A percentile compares a stretch with the other conserved stretches of the same genome.
Evolutionary conservation across 2,329 filamentous ascomycete species (phyloP).

Genomic region (Aspergillus unguis): DNA sequence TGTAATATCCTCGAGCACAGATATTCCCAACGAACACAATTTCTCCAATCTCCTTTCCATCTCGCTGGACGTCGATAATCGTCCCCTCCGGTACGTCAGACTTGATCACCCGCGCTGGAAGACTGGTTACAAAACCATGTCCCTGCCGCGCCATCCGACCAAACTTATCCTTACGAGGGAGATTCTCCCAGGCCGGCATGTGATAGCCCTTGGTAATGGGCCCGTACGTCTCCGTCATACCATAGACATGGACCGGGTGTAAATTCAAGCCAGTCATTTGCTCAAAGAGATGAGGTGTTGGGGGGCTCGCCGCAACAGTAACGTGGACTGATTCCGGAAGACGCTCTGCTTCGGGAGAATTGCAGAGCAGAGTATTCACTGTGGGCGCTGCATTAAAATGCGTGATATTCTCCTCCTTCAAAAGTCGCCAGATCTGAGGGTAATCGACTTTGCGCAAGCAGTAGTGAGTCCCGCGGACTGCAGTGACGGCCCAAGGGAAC

Average conservation of each 20-base stretch:
- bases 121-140: slow-evolving; percentile 80
- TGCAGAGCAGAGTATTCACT: slow-evolving; percentile 90
- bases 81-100: slow-evolving; percentile 65
- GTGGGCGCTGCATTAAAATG: slow-evolving; percentile 97
- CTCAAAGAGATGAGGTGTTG: slow-evolving; percentile 85
- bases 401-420: slow-evolving; percentile 83
- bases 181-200: slow-evolving; percentile 75
- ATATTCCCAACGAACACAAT: slow-evolving; percentile 90
- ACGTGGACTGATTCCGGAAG: slow-evolving; percentile 73
- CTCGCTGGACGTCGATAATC: slow-evolving; percentile 63
- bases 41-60: slow-evolving; percentile 75
- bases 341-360: slow-evolving; percentile 67
- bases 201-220: slow-evolving; percentile 93
- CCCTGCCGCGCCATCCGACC: slow-evolving; percentile 90
- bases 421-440: slow-evolving; percentile 79
- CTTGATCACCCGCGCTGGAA: slow-evolving; percentile 80
- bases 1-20: slow-evolving; percentile 87
- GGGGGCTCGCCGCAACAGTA: slow-evolving; percentile 88
- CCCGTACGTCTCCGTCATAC: slow-evolving; percentile 82
- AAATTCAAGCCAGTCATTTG: slow-evolving; percentile 88
- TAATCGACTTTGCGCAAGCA: slow-evolving; percentile 96
- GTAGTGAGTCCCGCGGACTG: slow-evolving; percentile 89
- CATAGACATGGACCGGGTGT: slow-evolving; percentile 89
- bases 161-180: slow-evolving; percentile 74
- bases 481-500: slow-evolving; percentile 89